Evolutionary conservation across 176 grass and related monocot species (phyloP).

Genomic region (Dendrocalamus sinicus): DNA sequence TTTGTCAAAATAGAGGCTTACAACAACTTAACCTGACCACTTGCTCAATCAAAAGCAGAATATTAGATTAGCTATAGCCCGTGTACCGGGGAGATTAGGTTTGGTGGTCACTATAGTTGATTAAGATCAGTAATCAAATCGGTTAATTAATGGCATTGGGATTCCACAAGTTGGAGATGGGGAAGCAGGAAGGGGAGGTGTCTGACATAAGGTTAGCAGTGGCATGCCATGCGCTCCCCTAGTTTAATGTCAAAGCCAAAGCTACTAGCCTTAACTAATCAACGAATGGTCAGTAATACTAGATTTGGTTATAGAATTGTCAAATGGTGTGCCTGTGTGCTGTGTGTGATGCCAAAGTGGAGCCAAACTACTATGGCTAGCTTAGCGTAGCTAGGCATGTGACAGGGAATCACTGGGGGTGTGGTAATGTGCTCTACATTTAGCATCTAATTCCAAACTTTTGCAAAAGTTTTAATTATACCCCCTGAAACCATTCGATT

Average conservation of each 20-base stretch:
- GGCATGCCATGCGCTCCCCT: not conserved
- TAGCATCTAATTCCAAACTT: conserved; percentile 46
- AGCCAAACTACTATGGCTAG: not conserved
- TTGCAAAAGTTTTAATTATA: not conserved
- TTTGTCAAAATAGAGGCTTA: conserved; percentile 34
- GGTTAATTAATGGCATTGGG: conserved; percentile 42
- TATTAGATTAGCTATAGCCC: conserved; percentile 17
- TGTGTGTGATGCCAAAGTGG: conserved; percentile 42
- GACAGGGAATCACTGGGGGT: conserved; percentile 55
- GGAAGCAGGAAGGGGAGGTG: conserved; percentile 77
- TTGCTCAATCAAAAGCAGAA: conserved; percentile 17
- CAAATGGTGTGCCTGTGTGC: conserved; percentile 19
- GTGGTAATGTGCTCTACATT: conserved; percentile 27
- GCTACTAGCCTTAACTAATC: conserved; percentile 16
- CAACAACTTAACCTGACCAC: not conserved
- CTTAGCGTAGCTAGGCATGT: conserved; percentile 46
- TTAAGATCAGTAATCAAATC: not conserved
- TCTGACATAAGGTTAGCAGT: conserved; percentile 67
- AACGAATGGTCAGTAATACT: not conserved
- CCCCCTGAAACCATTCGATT: not conserved
- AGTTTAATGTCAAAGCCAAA: conserved; percentile 45
- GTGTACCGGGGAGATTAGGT: conserved; percentile 55
- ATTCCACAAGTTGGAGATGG: conserved; percentile 68
- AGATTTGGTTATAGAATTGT: not conserved
- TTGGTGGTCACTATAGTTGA: conserved; percentile 27